Conservation (phyloP, 257 asterid genomes). For the Haberlea rhodopensis region DNA sequence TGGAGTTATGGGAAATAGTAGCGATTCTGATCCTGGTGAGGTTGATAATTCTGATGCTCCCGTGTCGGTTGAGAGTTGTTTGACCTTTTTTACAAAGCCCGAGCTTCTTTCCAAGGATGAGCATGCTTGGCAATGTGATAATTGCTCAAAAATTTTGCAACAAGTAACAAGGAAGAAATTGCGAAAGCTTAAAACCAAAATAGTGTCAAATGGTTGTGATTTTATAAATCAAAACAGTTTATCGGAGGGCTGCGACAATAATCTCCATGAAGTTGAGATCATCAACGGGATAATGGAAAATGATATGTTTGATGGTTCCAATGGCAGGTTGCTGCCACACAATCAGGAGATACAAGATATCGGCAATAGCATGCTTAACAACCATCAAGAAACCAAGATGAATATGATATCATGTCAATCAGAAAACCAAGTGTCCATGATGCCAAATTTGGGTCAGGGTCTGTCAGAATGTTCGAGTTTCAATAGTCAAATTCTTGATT, state of each 20-base stretch:
- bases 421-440: slow-evolving; percentile 26
- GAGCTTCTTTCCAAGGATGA: slow-evolving; percentile 81
- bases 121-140: slow-evolving; percentile 93
- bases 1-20: slow-evolving; percentile 47
- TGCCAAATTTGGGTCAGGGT: slow-evolving; percentile 24
- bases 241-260: slow-evolving; percentile 14
- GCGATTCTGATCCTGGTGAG: slow-evolving; percentile 87
- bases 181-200: slow-evolving; percentile 27
- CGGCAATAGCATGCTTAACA: slow-evolving; percentile 27
- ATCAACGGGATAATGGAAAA: slow-evolving; percentile 32
- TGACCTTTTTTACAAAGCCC: slow-evolving; percentile 65
- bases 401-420: slow-evolving; percentile 26
- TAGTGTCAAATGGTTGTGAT: slow-evolving; percentile 28
- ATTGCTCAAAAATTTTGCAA: slow-evolving; percentile 66
- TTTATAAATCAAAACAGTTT: slow-evolving; percentile 28
- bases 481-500: slow-evolving; percentile 26
- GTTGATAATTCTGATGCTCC: slow-evolving; percentile 79
- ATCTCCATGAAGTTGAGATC: slow-evolving; percentile 17
- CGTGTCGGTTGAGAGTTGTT: slow-evolving; percentile 85
- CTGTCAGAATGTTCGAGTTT: slow-evolving; percentile 29
- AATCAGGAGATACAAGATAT: too few species aligned
- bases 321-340: slow-evolving; percentile 24
- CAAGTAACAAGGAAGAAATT: slow-evolving; percentile 42
- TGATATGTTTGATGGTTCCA: slow-evolving; percentile 30
- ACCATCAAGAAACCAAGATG: slow-evolving; percentile 32